Conservation (phyloP, 805 yeast species). For the Ogataea paradorogensis region DNA sequence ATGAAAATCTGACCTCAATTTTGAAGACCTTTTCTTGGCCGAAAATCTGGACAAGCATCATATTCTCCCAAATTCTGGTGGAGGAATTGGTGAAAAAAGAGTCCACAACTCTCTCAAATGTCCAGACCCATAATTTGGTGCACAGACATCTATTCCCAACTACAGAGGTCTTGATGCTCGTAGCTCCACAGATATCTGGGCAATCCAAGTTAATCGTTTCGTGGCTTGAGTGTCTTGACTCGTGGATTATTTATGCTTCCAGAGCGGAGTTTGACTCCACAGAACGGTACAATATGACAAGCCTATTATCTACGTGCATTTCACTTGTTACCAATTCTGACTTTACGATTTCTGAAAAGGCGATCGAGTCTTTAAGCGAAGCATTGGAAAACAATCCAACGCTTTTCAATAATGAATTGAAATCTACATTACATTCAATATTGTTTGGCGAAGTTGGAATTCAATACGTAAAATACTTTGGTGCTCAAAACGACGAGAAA, state of each 20-base stretch:
- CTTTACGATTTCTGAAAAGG: conserved; percentile 19
- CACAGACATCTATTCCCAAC: conserved; percentile 35
- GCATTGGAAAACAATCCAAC: conserved; percentile 45
- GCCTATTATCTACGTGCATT: conserved; percentile 17
- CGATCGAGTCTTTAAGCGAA: conserved; percentile 40
- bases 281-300: conserved; percentile 27
- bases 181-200: background rate
- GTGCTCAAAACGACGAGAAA: conserved; percentile 35
- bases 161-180: conserved; percentile 27
- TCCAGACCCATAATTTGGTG: conserved; percentile 38
- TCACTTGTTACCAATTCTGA: conserved; percentile 17
- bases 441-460: conserved; percentile 48
- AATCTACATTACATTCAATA: conserved; percentile 30
- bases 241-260: conserved; percentile 39
- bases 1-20: background rate
- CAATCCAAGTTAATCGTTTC: conserved; percentile 9
- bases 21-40: conserved; percentile 6
- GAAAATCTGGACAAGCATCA: conserved; percentile 19
- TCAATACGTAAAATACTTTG: conserved; percentile 32
- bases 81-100: conserved; percentile 49
- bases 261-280: conserved; percentile 35
- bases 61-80: conserved; percentile 44
- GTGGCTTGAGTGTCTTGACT: conserved; percentile 32
- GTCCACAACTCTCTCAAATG: conserved; percentile 24
- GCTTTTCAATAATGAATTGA: conserved; percentile 35